A percentile compares a stretch with the other conserved stretches of the same genome.
These are phyloP conservation scores for Xylaria bambusicola DNA, from an alignment of 495 filamentous ascomycete species.

Conservation along the genomic window DNA sequence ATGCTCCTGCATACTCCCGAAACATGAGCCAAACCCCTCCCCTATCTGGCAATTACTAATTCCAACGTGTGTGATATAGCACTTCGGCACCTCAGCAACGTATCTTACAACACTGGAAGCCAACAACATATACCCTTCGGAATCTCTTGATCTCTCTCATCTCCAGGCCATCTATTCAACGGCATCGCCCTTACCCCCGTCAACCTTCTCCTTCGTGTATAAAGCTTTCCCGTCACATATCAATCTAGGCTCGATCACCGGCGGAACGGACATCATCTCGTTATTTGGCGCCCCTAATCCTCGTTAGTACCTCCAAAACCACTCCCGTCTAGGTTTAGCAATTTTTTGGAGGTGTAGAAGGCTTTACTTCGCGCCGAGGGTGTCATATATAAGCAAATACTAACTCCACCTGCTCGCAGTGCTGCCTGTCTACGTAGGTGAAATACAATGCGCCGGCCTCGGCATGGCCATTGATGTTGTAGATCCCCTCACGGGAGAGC, in stretches of 20 bases:
- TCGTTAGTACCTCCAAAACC: no score
- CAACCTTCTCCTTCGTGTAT: slow-evolving; percentile 90
- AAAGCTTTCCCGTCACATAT: slow-evolving; percentile 70
- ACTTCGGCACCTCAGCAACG: slow-evolving; percentile 90
- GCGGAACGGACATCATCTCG: slow-evolving; percentile 92
- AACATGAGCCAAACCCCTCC: no score
- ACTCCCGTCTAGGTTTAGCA: no score
- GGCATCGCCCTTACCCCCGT: slow-evolving; percentile 86
- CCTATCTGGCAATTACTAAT: no score
- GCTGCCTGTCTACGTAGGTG: slow-evolving; percentile 80
- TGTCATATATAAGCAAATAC: no score
- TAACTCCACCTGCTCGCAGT: slow-evolving; percentile 31
- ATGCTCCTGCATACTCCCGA: no score
- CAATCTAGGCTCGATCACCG: slow-evolving; percentile 82
- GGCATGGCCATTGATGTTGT: slow-evolving; percentile 87
- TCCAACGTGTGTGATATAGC: no score
- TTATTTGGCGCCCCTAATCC: slow-evolving; percentile 74
- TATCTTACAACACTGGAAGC: slow-evolving; percentile 92
- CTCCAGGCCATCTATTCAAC: slow-evolving; percentile 89
- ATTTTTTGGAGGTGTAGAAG: no score
- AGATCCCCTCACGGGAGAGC: slow-evolving; percentile 57
- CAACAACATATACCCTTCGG: slow-evolving; percentile 64
- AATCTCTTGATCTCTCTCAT: slow-evolving; percentile 52
- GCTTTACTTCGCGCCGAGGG: no score
- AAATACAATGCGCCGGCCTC: slow-evolving; percentile 87